Percentiles rank a stretch among this genome's conserved stretches.
phyloP scores from a whole-genome alignment of 1,139 yeast genomes.

The Lodderomyces margitis region DNA sequence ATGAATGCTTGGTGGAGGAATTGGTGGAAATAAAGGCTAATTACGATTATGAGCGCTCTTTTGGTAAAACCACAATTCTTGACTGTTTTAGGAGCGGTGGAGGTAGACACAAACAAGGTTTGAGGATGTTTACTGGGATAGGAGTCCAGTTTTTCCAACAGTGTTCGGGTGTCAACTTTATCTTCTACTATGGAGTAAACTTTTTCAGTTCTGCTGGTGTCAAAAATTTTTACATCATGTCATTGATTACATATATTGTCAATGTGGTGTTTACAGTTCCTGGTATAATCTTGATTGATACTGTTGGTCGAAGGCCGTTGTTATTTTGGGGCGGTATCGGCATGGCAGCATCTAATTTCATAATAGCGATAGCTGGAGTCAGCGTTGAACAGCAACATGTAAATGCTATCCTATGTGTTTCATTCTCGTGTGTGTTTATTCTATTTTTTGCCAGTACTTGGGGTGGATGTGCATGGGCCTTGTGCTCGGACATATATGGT shows the following conservation, averaged over 20 bases:
- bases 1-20: slow-evolving; percentile 68
- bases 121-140: slow-evolving; percentile 67
- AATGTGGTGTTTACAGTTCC: slow-evolving; percentile 70
- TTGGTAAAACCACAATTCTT: slow-evolving; percentile 50
- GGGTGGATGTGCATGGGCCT: slow-evolving; percentile 83
- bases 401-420: slow-evolving; percentile 40
- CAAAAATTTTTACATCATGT: slow-evolving; percentile 58
- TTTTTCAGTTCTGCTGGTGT: slow-evolving; percentile 66
- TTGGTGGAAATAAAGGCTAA: slow-evolving; percentile 75
- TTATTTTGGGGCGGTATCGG: slow-evolving; percentile 62
- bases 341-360: slow-evolving; percentile 60
- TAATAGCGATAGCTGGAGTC: slow-evolving; percentile 67
- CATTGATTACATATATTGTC: slow-evolving; percentile 69
- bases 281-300: slow-evolving; percentile 66
- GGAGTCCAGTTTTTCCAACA: slow-evolving; percentile 71
- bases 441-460: slow-evolving; percentile 75
- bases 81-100: slow-evolving; percentile 70
- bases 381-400: slow-evolving; percentile 41
- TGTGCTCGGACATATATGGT: slow-evolving; percentile 72
- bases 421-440: slow-evolving; percentile 69
- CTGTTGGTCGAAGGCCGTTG: slow-evolving; percentile 62
- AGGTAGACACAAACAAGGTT: slow-evolving; percentile 61
- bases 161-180: slow-evolving; percentile 75
- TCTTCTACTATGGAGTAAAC: slow-evolving; percentile 76
- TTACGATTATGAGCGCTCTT: slow-evolving; percentile 69